Conservation (phyloP, 78 protist species). For the Paulinella micropora region DNA sequence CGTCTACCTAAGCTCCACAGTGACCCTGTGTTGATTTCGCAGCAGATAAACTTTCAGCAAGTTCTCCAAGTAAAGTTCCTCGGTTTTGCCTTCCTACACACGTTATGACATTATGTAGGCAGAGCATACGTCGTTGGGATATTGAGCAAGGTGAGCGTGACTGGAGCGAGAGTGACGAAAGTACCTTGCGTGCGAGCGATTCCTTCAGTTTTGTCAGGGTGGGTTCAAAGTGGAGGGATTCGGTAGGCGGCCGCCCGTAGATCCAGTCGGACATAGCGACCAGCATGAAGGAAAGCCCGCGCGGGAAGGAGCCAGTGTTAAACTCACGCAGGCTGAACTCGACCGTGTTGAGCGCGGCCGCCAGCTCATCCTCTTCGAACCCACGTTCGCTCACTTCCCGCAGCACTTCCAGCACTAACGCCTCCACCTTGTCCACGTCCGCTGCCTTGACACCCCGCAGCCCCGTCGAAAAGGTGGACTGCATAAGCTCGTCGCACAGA, state of each 20-base stretch:
- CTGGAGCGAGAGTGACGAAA: too few relatives aligned
- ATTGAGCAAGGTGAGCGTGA: too few relatives aligned
- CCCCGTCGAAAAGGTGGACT: neutral
- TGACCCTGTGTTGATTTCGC: neutral
- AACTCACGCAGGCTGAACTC: constrained; percentile 27
- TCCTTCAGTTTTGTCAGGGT: neutral
- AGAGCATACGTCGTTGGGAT: too few relatives aligned
- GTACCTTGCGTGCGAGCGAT: neutral
- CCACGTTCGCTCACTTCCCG: neutral
- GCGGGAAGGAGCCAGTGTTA: constrained; percentile 28
- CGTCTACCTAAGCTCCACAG: neutral
- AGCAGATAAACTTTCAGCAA: neutral
- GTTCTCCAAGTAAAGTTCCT: neutral
- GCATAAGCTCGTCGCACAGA: neutral
- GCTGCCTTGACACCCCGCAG: neutral
- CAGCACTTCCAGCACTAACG: neutral
- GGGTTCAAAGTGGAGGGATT: neutral
- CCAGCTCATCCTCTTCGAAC: neutral
- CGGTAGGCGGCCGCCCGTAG: neutral
- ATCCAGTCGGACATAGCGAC: neutral
- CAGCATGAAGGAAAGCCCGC: neutral
- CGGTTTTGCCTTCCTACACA: too few relatives aligned
- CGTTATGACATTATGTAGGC: too few relatives aligned
- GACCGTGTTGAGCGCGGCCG: constrained; percentile 14
- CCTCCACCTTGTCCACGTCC: neutral